Percentiles rank a stretch among this genome's conserved stretches.
Conservation (phyloP, 1,284 basidiomycete species). For the Apiotrichum laibachii region DNA sequence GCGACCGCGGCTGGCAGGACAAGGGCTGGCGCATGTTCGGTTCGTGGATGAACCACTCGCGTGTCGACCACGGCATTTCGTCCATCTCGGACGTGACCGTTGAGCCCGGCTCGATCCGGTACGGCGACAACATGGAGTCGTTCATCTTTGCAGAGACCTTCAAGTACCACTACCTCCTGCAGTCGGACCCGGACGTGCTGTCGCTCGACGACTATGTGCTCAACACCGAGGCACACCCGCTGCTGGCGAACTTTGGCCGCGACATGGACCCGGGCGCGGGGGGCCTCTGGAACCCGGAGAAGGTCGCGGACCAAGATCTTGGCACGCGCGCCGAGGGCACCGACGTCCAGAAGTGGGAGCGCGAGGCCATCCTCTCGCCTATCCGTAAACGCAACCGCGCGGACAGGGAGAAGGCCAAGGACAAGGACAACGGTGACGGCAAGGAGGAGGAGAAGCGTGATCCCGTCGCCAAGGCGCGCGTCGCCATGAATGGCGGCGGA, state of each 20-base stretch:
- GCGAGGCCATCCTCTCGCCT: conserved; percentile 19
- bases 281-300: conserved; percentile 32
- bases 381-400: not conserved
- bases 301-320: conserved; percentile 24
- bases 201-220: conserved; percentile 60
- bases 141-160: conserved; percentile 59
- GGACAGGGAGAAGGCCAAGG: not conserved
- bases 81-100: conserved; percentile 53
- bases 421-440: not conserved
- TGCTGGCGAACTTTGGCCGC: conserved; percentile 37
- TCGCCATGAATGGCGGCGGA: too few species aligned
- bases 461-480: too few species aligned
- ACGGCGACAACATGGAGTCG: conserved; percentile 53
- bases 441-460: too few species aligned
- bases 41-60: conserved; percentile 54
- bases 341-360: conserved; percentile 44
- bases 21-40: conserved; percentile 61
- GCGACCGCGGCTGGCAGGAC: conserved; percentile 58
- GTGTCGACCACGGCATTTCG: conserved; percentile 50
- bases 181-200: conserved; percentile 55
- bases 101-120: conserved; percentile 27
- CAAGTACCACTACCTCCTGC: conserved; percentile 56
- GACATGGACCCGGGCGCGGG: conserved; percentile 36
- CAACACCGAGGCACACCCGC: conserved; percentile 54
- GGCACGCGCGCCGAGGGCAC: conserved; percentile 46